A percentile compares a stretch with the other conserved stretches of the same genome.
Evolutionary conservation across 495 filamentous ascomycete species (phyloP).

Genomic region (Staphylotrichum longicolle): DNA sequence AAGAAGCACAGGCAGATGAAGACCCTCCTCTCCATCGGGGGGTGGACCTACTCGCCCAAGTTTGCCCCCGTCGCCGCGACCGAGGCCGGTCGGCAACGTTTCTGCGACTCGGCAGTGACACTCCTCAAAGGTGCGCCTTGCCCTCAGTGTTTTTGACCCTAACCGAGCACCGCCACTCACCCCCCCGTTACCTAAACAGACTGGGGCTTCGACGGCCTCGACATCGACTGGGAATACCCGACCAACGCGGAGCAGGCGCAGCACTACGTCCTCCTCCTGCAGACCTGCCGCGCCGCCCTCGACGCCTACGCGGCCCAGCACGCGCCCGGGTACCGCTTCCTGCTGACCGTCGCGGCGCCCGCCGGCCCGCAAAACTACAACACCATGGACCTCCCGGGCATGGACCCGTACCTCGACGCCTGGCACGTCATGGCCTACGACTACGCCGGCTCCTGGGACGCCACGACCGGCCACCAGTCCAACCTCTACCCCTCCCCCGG

Average conservation of each 20-base stretch:
- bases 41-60: slow-evolving; percentile 84
- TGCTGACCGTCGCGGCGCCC: slow-evolving; percentile 70
- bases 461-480: slow-evolving; percentile 65
- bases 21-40: slow-evolving; percentile 80
- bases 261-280: slow-evolving; percentile 69
- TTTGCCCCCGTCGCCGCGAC: slow-evolving; percentile 66
- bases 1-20: slow-evolving; percentile 78
- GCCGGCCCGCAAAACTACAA: slow-evolving; percentile 64
- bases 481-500: slow-evolving; percentile 61
- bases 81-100: slow-evolving; percentile 51
- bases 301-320: slow-evolving; percentile 58
- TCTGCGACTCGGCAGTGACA: slow-evolving; percentile 64
- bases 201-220: slow-evolving; percentile 56
- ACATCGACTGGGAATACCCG: slow-evolving; percentile 67
- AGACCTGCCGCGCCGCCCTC: slow-evolving; percentile 61
- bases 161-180: neutral
- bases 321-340: slow-evolving; percentile 57
- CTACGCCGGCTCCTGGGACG: slow-evolving; percentile 70
- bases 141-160: neutral
- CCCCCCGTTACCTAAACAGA: slow-evolving; percentile 35
- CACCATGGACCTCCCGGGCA: slow-evolving; percentile 61
- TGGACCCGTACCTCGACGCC: slow-evolving; percentile 77
- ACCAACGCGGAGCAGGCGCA: slow-evolving; percentile 56
- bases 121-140: slow-evolving; percentile 49
- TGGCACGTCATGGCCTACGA: slow-evolving; percentile 87